phyloP scores from a whole-genome alignment of 805 yeast species.

The Kazachstania kunashirensis region DNA sequence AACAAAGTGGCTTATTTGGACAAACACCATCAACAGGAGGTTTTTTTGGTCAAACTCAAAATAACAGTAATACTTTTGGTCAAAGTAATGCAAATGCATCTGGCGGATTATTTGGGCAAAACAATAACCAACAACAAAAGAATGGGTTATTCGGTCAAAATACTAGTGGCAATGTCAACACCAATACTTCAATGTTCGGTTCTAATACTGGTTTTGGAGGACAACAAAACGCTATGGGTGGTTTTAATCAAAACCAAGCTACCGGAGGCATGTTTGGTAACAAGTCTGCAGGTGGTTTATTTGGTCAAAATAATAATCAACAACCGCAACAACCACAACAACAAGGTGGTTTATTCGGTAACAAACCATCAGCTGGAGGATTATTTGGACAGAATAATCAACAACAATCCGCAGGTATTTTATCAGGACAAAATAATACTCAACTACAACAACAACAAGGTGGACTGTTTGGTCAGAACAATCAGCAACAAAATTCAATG shows the following conservation, averaged over 20 bases:
- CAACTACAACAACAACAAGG: conserved; percentile 5
- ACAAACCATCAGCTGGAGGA: conserved; percentile 1
- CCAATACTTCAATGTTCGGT: conserved; percentile 7
- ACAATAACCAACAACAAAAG: conserved; percentile 6
- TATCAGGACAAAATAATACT: conserved; percentile 17
- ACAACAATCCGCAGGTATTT: background rate
- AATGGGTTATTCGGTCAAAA: conserved; percentile 20
- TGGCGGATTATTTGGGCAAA: conserved; percentile 25
- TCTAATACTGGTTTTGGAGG: conserved; percentile 1
- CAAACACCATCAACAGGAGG: conserved; percentile 8
- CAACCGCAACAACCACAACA: conserved; percentile 1
- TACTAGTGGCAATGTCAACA: conserved; percentile 2
- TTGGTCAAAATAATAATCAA: background rate
- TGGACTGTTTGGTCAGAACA: conserved; percentile 17
- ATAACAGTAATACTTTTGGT: conserved; percentile 24
- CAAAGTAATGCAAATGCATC: background rate
- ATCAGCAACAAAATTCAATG: conserved; percentile 4
- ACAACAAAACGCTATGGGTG: conserved; percentile 5
- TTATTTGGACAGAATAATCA: background rate
- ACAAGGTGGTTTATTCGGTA: conserved; percentile 14
- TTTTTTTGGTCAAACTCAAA: conserved; percentile 16
- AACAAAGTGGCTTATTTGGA: conserved; percentile 36
- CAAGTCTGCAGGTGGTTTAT: conserved; percentile 1
- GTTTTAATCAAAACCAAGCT: conserved; percentile 5
- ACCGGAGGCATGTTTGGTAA: conserved; percentile 15